phyloP scores from a whole-genome alignment of 2,329 filamentous ascomycete species.

The Fusarium sp. region DNA sequence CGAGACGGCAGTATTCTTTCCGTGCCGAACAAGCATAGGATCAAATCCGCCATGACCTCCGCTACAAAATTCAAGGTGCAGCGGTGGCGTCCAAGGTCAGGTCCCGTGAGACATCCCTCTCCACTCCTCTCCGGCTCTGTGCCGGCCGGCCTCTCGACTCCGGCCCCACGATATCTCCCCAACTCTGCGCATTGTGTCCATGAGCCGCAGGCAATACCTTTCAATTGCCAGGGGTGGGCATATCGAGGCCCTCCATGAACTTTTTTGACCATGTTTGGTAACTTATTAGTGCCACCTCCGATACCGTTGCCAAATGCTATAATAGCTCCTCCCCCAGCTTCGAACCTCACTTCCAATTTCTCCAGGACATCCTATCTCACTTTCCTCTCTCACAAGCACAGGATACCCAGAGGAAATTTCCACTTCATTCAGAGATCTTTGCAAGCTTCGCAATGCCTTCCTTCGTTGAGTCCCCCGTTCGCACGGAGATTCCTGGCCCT shows the following conservation, averaged over 20 bases:
- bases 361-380: slow-evolving; percentile 29
- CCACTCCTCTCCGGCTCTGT: slow-evolving; percentile 34
- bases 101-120: slow-evolving; percentile 35
- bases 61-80: background rate
- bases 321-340: slow-evolving; percentile 39
- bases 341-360: slow-evolving; percentile 19
- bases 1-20: background rate
- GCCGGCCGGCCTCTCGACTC: slow-evolving; percentile 41
- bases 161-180: slow-evolving; percentile 38
- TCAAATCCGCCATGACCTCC: background rate
- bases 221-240: slow-evolving; percentile 12
- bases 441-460: slow-evolving; percentile 45
- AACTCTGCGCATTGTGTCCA: slow-evolving; percentile 20
- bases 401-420: slow-evolving; percentile 28
- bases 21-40: background rate
- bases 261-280: slow-evolving; percentile 17
- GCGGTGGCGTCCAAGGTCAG: slow-evolving; percentile 29
- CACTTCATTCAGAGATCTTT: slow-evolving; percentile 3
- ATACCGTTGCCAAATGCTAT: slow-evolving; percentile 37
- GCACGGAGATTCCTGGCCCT: slow-evolving; percentile 52
- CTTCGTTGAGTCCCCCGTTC: slow-evolving; percentile 46
- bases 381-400: slow-evolving; percentile 16
- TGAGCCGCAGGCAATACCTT: slow-evolving; percentile 30
- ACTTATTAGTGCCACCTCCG: slow-evolving; percentile 26
- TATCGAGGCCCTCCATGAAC: slow-evolving; percentile 30